Evolutionary conservation across 2,329 filamentous ascomycete species (phyloP), one percentile per base, ranked within the genome.

Genomic region (Fusarium armeniacum): DNA sequence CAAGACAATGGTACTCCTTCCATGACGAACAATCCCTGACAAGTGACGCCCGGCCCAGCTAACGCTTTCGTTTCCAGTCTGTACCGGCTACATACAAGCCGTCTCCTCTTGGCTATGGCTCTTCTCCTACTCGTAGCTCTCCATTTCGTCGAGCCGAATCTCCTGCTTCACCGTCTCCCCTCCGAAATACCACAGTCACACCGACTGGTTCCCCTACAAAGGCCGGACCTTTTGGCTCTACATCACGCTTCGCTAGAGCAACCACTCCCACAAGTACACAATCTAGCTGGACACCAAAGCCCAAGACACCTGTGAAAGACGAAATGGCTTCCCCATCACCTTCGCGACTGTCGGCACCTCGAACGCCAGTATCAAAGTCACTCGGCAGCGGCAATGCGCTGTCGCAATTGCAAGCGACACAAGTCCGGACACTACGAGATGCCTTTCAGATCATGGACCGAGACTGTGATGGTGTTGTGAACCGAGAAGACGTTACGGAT

Each of bases 371-470:
- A 22, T 67, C 80, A 28, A 79, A 80, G 40, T 75, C 81, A 8
- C 75, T 83, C 41, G 79, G 78, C 6, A 79, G 82, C 56, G 83
- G 84, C 35, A 89, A 85, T 73, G 84, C 89, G 16, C 83, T 94
- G 45, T 90, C 90, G 4, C 91, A 92, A 75, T 81, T 98, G 43
- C 92, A 95, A 38, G 90, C 93, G 4, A 85, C 92, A 5, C 93
- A 98, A 73, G 89, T 98, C 36, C 89, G 94, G 75, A 93, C 93
- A 73, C 87, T 99, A 80, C 89, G 96, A 65, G 95, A 98, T 77
- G 93, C 92, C 0, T 99, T 98, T 79, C 93, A 97, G 79, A 94
- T 98, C 62, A 85, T 99, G 47, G 96, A 98, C 79, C 87, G 93
- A 64, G 91, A 96, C 79, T 94, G 93, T 75, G 93, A 96, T 76